Base-by-base conservation (phyloP, 208 protist species). In the Blechomonas ayalai region DNA sequence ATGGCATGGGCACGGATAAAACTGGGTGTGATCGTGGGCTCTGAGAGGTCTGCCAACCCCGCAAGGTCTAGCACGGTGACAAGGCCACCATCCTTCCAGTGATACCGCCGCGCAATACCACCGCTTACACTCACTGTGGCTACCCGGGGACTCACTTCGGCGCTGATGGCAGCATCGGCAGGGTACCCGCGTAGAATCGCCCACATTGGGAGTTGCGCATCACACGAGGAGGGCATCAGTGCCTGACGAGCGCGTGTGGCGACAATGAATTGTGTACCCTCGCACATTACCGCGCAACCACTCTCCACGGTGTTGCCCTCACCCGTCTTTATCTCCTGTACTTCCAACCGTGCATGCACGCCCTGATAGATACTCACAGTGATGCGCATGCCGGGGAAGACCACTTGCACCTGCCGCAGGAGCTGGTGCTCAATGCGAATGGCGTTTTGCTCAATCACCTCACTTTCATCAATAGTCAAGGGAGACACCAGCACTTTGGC, bases 391-490 rank as follows among this genome's bases (percentile, higher is more conserved):
- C 59, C 68, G 8, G 60, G 59, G 29, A 73, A 90, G 10, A 93
- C 82, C 6, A 96, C 81, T 46, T 88, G 75, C 48, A 94, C 61
- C 51, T 96, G 82, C 15, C 62, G 66, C 32, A 95, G 69, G 41
- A 96, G 59, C 37, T 79, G 42, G 22, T 56, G 54, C 65, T 96
- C 86, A 59, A 96, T 88, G 18, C 54, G 73, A 24, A 73, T 18
- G 13, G 82, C 81, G 52, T 95, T 96, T 37, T 86, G 70, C 55
- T 96, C 90, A 43, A 95, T 80, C 28, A 96, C 82, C 55, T 96
- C 90, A 41, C 82, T 92, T 37, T 96, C 90, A 50, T 95, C 82
- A 28, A 95, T 80, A 16, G 82, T 87, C 7, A 84, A 43, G 16
- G 86, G 86, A 27, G 56, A 44, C 23, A 95, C 90, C 12, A 92